These are phyloP conservation scores for Austroboletus novae-zelandiae DNA, from an alignment of 1,284 basidiomycete species.

Conservation along the genomic window DNA sequence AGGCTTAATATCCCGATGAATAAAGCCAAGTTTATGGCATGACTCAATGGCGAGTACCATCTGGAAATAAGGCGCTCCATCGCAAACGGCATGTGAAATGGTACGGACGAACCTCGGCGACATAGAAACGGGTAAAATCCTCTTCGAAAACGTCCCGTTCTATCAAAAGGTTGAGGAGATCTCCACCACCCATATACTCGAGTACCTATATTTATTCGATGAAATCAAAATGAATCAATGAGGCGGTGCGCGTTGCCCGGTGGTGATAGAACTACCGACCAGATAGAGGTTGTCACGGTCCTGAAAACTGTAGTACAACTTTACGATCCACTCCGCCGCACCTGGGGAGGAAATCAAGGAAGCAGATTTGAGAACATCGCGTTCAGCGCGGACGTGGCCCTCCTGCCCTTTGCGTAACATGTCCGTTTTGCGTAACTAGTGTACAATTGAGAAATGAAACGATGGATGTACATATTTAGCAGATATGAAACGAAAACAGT, in stretches of 20 bases:
- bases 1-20: constrained; percentile 96
- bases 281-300: constrained; percentile 93
- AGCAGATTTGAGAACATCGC: constrained; percentile 84
- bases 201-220: constrained; percentile 64
- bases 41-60: constrained; percentile 97
- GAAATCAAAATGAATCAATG: constrained; percentile 55
- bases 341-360: constrained; percentile 67
- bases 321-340: constrained; percentile 90
- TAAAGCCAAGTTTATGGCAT: constrained; percentile 93
- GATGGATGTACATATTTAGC: constrained; percentile 27
- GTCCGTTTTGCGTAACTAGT: constrained; percentile 87
- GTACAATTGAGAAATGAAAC: constrained; percentile 22
- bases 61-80: constrained; percentile 40
- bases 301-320: constrained; percentile 89
- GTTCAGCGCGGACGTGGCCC: constrained; percentile 90
- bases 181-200: constrained; percentile 95
- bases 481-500: constrained; percentile 28
- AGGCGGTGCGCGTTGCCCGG: constrained; percentile 20
- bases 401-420: constrained; percentile 99
- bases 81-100: constrained; percentile 20
- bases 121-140: constrained; percentile 91
- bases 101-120: constrained; percentile 71
- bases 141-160: constrained; percentile 93
- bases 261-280: constrained; percentile 53
- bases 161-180: constrained; percentile 93